Conservation (phyloP, 2,329 filamentous ascomycete species). For the Aspergillus fijiensis region DNA sequence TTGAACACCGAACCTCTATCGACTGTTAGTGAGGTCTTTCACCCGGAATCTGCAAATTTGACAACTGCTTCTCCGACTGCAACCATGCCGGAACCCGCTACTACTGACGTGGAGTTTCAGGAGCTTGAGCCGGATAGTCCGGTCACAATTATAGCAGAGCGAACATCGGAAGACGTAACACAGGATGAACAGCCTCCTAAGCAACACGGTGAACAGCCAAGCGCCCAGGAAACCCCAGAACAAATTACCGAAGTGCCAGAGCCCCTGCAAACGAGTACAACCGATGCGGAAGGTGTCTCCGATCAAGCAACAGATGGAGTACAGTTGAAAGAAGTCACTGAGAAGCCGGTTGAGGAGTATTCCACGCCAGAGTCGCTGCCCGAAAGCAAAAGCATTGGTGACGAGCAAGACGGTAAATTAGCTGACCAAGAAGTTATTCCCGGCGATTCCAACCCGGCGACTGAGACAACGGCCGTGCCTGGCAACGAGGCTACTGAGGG, state of each 20-base stretch:
- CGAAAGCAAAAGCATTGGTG: not conserved
- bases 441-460: not conserved
- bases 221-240: not conserved
- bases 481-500: not conserved
- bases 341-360: not conserved
- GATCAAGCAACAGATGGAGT: not conserved
- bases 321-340: not conserved
- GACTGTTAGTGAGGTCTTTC: not conserved
- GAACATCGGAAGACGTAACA: not conserved
- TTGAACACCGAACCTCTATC: not conserved
- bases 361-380: not conserved
- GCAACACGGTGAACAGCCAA: not conserved
- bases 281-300: not conserved
- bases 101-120: not conserved
- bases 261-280: not conserved
- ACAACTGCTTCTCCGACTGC: too few species aligned
- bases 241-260: not conserved
- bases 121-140: not conserved
- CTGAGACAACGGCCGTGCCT: not conserved
- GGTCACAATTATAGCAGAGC: not conserved
- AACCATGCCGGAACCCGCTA: too few species aligned
- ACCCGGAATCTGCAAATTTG: too few species aligned
- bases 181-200: not conserved
- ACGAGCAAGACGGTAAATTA: not conserved
- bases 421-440: not conserved